These are phyloP conservation scores for Hanseniaspora meyeri DNA, from an alignment of 805 yeast genomes.

Conservation along the genomic window DNA sequence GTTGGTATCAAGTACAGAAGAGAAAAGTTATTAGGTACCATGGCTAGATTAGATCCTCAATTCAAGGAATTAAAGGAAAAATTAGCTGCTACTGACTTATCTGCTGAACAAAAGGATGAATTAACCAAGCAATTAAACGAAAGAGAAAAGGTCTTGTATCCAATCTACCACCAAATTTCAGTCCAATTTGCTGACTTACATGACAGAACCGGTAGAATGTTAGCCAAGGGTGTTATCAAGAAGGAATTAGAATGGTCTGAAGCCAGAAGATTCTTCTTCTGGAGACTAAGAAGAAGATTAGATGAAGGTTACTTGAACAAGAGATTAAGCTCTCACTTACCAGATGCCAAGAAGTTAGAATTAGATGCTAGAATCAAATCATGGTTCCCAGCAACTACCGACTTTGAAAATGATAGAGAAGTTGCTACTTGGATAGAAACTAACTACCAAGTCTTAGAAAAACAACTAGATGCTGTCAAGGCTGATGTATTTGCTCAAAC, in stretches of 20 bases:
- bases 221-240: slow-evolving; percentile 82
- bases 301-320: slow-evolving; percentile 80
- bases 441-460: slow-evolving; percentile 52
- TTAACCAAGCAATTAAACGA: slow-evolving; percentile 54
- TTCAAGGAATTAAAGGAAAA: slow-evolving; percentile 58
- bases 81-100: slow-evolving; percentile 40
- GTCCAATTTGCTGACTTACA: slow-evolving; percentile 97
- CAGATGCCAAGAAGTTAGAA: slow-evolving; percentile 57
- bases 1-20: slow-evolving; percentile 96
- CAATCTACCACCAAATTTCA: slow-evolving; percentile 82
- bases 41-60: slow-evolving; percentile 73
- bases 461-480: slow-evolving; percentile 50
- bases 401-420: slow-evolving; percentile 57
- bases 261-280: slow-evolving; percentile 93
- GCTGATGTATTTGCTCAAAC: slow-evolving; percentile 54
- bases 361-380: slow-evolving; percentile 76
- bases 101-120: slow-evolving; percentile 54
- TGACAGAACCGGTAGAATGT: slow-evolving; percentile 95
- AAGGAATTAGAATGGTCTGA: slow-evolving; percentile 76
- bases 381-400: slow-evolving; percentile 65
- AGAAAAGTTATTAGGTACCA: slow-evolving; percentile 79
- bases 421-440: slow-evolving; percentile 81
- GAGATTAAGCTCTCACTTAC: slow-evolving; percentile 53
- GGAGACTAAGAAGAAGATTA: slow-evolving; percentile 94
- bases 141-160: slow-evolving; percentile 70